A percentile compares a stretch with the other conserved stretches of the same genome.
phyloP scores from a whole-genome alignment of 176 grass and related monocot species.

The Chrysopogon serrulatus region DNA sequence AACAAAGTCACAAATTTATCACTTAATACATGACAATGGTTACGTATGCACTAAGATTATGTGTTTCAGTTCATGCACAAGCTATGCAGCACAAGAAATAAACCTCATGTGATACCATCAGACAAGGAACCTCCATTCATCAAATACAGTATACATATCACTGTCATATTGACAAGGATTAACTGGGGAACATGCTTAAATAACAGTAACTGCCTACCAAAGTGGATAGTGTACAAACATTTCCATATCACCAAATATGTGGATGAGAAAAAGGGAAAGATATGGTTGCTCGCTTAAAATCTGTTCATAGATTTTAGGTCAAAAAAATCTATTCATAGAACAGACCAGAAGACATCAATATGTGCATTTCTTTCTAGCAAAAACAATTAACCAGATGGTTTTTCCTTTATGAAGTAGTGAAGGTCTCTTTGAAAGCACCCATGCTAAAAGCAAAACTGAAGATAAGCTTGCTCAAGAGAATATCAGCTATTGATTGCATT shows the following conservation, averaged over 20 bases:
- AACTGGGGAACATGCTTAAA: neutral
- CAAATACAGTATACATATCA: neutral
- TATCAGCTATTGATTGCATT: no score
- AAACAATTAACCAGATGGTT: neutral
- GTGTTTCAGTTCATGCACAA: constrained; percentile 2
- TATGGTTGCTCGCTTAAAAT: neutral
- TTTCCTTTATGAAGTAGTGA: neutral
- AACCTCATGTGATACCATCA: neutral
- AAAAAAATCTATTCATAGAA: no score
- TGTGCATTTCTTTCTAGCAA: neutral
- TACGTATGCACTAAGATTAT: neutral
- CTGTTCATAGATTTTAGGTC: no score
- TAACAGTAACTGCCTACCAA: neutral
- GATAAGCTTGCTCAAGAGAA: neutral
- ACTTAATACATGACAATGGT: neutral
- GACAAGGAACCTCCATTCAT: neutral
- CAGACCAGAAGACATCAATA: neutral
- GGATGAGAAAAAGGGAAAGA: neutral
- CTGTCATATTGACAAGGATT: neutral
- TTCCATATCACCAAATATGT: no score
- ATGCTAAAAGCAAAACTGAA: neutral
- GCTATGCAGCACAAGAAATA: constrained; percentile 9
- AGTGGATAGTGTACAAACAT: no score
- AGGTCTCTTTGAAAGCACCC: neutral
- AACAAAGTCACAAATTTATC: neutral